Conservation (phyloP, 2,329 filamentous ascomycete species). For the Colletotrichum filicis region DNA sequence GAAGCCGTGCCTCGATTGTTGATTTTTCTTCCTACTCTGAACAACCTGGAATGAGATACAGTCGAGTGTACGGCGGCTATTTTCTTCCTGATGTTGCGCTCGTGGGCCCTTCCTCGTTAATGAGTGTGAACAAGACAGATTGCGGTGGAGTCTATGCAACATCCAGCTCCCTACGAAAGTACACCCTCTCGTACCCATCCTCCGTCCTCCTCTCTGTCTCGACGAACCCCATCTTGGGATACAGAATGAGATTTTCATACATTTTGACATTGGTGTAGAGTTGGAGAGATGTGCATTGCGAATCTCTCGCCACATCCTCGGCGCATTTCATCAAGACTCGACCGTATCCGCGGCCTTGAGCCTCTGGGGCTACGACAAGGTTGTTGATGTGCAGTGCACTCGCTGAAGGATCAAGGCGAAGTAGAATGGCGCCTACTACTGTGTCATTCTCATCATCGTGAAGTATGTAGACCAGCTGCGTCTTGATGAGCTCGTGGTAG, state of each 20-base stretch:
- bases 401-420: neutral
- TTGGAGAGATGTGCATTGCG: neutral
- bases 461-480: slow-evolving; percentile 41
- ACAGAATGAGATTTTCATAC: slow-evolving; percentile 44
- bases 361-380: neutral
- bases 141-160: neutral
- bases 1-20: neutral
- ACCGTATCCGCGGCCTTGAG: neutral
- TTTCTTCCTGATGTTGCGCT: neutral
- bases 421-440: neutral
- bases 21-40: neutral
- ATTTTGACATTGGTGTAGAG: slow-evolving; percentile 23
- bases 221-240: slow-evolving; percentile 41
- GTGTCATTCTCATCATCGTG: neutral
- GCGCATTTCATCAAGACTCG: neutral
- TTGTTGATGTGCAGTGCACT: neutral
- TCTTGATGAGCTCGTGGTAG: slow-evolving; percentile 43
- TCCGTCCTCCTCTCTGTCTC: slow-evolving; percentile 44
- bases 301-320: neutral
- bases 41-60: neutral
- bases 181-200: slow-evolving; percentile 48
- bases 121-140: neutral
- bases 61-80: neutral
- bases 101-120: no score
- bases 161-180: slow-evolving; percentile 44